phyloP scores from a whole-genome alignment of 2,329 filamentous ascomycete genomes.

The Phyllosticta citribraziliensis region DNA sequence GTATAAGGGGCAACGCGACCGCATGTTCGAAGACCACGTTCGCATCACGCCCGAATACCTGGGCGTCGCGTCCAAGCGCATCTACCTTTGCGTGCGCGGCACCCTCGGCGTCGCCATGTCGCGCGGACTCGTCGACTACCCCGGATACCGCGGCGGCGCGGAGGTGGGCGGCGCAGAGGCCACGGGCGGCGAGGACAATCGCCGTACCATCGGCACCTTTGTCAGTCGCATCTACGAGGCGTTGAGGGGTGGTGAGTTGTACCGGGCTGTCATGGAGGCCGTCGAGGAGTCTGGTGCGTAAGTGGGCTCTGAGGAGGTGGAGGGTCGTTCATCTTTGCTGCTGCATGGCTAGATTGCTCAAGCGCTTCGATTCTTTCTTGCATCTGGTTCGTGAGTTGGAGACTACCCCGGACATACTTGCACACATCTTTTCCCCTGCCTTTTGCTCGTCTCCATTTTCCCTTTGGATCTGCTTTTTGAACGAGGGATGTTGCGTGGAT shows the following conservation, averaged over 20 bases:
- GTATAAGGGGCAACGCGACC: neutral
- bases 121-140: slow-evolving; percentile 15
- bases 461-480: no score
- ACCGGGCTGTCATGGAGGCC: slow-evolving; percentile 9
- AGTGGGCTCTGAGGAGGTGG: neutral
- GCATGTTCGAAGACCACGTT: slow-evolving; percentile 8
- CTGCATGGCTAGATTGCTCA: no score
- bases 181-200: neutral
- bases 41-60: slow-evolving; percentile 17
- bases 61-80: slow-evolving; percentile 19
- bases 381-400: no score
- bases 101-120: slow-evolving; percentile 23
- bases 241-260: slow-evolving; percentile 12
- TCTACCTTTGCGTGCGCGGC: slow-evolving; percentile 29
- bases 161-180: neutral
- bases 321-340: no score
- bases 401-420: no score
- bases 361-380: no score
- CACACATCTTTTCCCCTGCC: no score
- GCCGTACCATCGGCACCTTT: slow-evolving; percentile 14
- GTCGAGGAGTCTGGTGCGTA: neutral
- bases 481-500: no score
- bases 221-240: slow-evolving; percentile 18
- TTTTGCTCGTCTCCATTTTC: no score
- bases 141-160: slow-evolving; percentile 1